These are phyloP conservation scores for Gyromitra esculenta DNA, from an alignment of 2,329 filamentous ascomycete species.

Conservation along the genomic window DNA sequence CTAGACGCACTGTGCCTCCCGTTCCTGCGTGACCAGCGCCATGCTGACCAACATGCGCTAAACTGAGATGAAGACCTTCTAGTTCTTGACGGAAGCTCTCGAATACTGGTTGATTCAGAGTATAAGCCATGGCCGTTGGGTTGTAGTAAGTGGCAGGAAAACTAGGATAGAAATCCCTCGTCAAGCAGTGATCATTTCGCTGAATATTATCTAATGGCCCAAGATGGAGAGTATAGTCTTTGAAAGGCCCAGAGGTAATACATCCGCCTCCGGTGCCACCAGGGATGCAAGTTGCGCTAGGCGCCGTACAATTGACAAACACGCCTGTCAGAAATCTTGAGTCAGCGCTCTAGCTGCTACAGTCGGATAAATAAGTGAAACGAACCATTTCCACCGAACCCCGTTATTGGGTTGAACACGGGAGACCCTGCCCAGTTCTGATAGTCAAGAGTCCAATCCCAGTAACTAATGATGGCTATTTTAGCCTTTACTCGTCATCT, in stretches of 20 bases:
- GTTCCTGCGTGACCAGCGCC: conserved; percentile 57
- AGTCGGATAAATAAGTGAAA: neutral
- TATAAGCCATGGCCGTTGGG: conserved; percentile 48
- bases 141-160: conserved; percentile 9
- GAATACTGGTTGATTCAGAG: conserved; percentile 19
- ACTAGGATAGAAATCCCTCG: conserved; percentile 58
- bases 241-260: conserved; percentile 59
- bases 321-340: conserved; percentile 59
- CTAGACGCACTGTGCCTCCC: neutral
- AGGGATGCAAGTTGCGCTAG: conserved; percentile 55
- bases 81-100: conserved; percentile 41
- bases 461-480: conserved; percentile 58
- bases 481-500: conserved; percentile 55
- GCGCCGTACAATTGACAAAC: conserved; percentile 55
- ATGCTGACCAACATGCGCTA: conserved; percentile 42
- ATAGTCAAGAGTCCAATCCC: conserved; percentile 59
- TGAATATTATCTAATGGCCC: conserved; percentile 27
- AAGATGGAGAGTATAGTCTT: conserved; percentile 53
- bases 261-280: conserved; percentile 59
- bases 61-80: conserved; percentile 55
- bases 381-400: conserved; percentile 37
- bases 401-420: conserved; percentile 52
- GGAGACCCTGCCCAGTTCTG: conserved; percentile 39
- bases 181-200: conserved; percentile 57
- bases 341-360: neutral